These are phyloP conservation scores for Trypanosoma vivax DNA, from an alignment of 208 protist genomes.

Conservation along the genomic window DNA sequence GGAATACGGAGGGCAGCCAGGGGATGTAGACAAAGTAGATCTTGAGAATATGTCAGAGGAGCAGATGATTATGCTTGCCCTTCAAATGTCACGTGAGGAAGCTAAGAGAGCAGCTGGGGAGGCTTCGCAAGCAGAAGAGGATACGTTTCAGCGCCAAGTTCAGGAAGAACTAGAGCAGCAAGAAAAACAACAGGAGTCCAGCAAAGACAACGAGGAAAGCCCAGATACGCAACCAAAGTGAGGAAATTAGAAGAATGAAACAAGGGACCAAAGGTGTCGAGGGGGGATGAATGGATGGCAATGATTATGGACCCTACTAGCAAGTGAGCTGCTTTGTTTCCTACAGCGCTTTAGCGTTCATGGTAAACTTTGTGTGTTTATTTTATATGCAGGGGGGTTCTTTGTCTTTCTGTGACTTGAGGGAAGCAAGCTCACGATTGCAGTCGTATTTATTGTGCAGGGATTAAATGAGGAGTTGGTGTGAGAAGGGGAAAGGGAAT, in stretches of 20 bases:
- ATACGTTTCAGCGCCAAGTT: conserved; percentile 4
- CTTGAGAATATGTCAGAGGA: conserved; percentile 77
- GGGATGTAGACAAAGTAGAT: conserved; percentile 13
- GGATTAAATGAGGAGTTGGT: no score
- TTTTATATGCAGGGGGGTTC: no score
- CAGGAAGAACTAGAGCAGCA: conserved; percentile 5
- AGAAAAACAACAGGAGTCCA: background rate
- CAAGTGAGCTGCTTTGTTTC: no score
- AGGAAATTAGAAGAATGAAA: conserved; percentile 11
- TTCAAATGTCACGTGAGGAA: conserved; percentile 78
- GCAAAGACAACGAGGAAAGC: background rate
- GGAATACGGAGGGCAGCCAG: no score
- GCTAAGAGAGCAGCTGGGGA: conserved; percentile 3
- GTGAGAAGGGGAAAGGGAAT: no score
- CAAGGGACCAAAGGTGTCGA: background rate
- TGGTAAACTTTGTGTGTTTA: no score
- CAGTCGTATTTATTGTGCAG: no score
- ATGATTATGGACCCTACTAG: no score
- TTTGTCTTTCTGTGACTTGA: no score
- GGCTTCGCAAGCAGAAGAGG: background rate
- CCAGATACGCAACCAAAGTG: conserved; percentile 24
- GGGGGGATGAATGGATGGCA: no score
- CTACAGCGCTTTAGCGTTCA: no score
- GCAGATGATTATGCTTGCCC: conserved; percentile 68
- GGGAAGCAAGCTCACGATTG: no score